Base-by-base conservation (phyloP, 768 basidiomycete genomes). In the Boletus eberwhitei region DNA sequence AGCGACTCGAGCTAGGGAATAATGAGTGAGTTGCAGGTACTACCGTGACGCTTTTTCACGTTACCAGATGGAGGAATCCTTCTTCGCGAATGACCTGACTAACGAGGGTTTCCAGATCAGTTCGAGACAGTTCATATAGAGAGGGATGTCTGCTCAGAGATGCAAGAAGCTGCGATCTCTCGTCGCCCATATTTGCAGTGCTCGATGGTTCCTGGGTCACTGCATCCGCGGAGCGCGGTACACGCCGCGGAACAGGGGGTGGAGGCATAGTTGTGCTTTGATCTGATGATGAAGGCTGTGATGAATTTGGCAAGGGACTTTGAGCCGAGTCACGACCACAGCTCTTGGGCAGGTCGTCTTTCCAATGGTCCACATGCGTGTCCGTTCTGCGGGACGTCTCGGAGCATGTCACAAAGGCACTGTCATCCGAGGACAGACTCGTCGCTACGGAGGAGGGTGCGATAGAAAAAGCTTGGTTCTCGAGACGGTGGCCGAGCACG, bases 31-130 rank as follows among this genome's bases (percentile, higher is more conserved):
- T 58, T 22, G n/a, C 16, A 16, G 24, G 35, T 21, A 49, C 17
- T 38, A 17, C 34, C 29, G 37, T 24, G 26, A 45, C 16, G 4
- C 21, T 9, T 39, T 59, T 52, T 50, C 29, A 11, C 32, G 81
- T 57, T 61, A 90, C 92, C 81, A 98, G 76, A 59, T 81, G 78
- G 13, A 78, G 70, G 64, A 97, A 93, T 8, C 91, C 84, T 49
- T 93, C 84, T 66, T 90, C 88, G 50, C 82, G 79, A 17, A 90
- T 75, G 22, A 89, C 77, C 26, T 83, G 77, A 12, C 78, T 75
- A 17, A 90, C 77, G 3, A 86, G 65, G 42, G 70, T 69, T 61
- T 88, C 86, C 13, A 90, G 77, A 8, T 78, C 74, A 12, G 68
- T 53, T 34, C 68, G 72, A 22, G 86, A 67, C 26, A 88, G 67